phyloP scores from a whole-genome alignment of 306 rosid species.

The Urtica urens region DNA sequence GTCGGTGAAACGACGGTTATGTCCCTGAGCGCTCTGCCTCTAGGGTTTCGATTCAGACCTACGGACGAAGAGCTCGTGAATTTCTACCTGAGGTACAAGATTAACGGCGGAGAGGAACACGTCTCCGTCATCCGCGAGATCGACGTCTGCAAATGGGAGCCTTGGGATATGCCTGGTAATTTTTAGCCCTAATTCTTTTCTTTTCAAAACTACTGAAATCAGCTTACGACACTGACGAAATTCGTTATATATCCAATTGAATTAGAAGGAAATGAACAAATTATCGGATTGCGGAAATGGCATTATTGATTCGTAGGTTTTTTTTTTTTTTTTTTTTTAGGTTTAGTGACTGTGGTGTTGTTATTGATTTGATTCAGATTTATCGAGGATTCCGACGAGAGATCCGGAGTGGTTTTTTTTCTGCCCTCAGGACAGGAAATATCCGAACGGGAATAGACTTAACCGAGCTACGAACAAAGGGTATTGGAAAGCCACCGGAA shows the following conservation, averaged over 20 bases:
- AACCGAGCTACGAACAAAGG: constrained; percentile 78
- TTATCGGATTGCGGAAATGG: too few species aligned
- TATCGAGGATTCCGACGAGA: constrained; percentile 53
- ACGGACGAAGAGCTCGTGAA: constrained; percentile 76
- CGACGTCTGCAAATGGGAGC: constrained; percentile 92
- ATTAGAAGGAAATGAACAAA: too few species aligned
- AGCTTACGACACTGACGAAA: too few species aligned
- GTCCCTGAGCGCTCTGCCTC: constrained; percentile 47
- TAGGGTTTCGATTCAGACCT: constrained; percentile 87
- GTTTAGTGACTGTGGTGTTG: not conserved
- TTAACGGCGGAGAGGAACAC: constrained; percentile 52
- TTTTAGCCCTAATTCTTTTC: too few species aligned
- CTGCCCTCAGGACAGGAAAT: constrained; percentile 91
- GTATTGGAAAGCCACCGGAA: constrained; percentile 98
- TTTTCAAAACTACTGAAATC: too few species aligned
- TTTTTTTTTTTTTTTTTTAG: not conserved
- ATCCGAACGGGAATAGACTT: constrained; percentile 81
- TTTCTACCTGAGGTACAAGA: constrained; percentile 61
- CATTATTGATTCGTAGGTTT: too few species aligned
- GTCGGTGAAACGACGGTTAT: constrained; percentile 28
- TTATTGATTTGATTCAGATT: constrained; percentile 33
- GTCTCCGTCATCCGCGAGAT: constrained; percentile 82
- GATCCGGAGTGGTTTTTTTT: constrained; percentile 99
- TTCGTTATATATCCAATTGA: too few species aligned
- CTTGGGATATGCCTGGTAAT: constrained; percentile 94